Base-by-base conservation (phyloP, 306 rosid species). In the Cicer bijugum region DNA sequence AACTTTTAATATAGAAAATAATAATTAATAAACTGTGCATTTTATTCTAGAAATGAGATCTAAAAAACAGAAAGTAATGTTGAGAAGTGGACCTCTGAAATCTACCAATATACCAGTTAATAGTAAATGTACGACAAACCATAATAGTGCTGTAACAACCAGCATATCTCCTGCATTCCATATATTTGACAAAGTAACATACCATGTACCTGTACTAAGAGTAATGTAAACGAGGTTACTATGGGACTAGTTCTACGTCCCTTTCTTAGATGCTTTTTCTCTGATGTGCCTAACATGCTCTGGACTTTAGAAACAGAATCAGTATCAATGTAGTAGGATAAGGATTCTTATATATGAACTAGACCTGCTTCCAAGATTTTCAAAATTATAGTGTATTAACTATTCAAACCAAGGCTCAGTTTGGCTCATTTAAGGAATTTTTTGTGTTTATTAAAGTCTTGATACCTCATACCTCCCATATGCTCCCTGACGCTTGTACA, bases 241-340 rank as follows among this genome's bases (percentile, higher is more conserved):
- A 47, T 12, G n/a, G 42, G 40, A 28, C 16, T 12, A 59, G 28
- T 9, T 48, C 20, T 67, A 16, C 44, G 23, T 45, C 39, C 6
- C 59, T 40, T 71, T 44, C 57, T 5, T 19, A 11, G 12, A 61
- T 40, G 20, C 39, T 17, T 66, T 63, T 44, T 66, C 63, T 23
- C 59, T 69, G 37, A 38, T n/a, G 66, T 48, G 42, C 59, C n/a
- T 48, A 19, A 68, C 44, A 46, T 38, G 65, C 74, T 62, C 59
- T 44, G 15, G 65, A 1, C 73, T 55, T 65, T 79, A 33, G 65
- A 53, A 56, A 17, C 50, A 38, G 15, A 12, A 44, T 50, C 69
- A 19, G 60, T 19, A 40, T 48, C 23, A 17, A 46, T 12, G 28
- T 80, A 23, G 46, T 23, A 16, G 48, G 57, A 15, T 15, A 52